Evolutionary conservation across 2,329 filamentous ascomycete species (phyloP), one percentile per base, ranked within the genome.

Genomic region (Pseudodiploospora longispora): DNA sequence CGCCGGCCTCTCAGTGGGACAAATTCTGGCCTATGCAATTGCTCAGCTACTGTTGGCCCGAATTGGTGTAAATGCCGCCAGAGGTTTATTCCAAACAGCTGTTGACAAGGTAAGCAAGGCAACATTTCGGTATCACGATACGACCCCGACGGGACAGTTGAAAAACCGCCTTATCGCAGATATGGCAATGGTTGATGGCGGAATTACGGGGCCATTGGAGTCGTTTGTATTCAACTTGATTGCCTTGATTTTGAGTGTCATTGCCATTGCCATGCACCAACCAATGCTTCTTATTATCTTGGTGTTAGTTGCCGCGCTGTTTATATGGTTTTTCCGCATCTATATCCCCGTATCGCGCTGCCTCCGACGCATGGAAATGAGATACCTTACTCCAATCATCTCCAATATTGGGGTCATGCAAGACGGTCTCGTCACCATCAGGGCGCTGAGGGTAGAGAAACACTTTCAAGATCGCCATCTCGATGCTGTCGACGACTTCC

Each of bases 151-250:
- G 0, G 90, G 90, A 0, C 80, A 90, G 38, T 69, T 96, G 49
- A 95, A 95, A 86, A 96, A 96, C 60, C 79, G 90, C 6, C 73
- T 96, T 48, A 95, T 89, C 0, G 87, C 87, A 2, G 89, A 96
- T 56, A 93, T 95, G 65, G 86, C 85, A 29, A 90, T 87, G 40
- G 77, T 95, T 0, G 90, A 96, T 56, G 89, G 89, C 1, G 83
- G 85, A n/a, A 85, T 95, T 54, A 84, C 86, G 39, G 67, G 72
- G 7, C 82, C 87, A 9, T 78, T 95, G 40, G 81, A 87, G 49
- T 64, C 74, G 0, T 84, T 90, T 8, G 80, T 82, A 1, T 87
- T 82, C 63, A 76, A 82, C 46, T 64, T 75, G 4, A 81, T 95
- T 36, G 78, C 79, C 3, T 91, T 88, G 76, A 50, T 80, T 1